Base-by-base conservation (phyloP, 1,284 basidiomycete species). In the Heterobasidion irregulare region DNA sequence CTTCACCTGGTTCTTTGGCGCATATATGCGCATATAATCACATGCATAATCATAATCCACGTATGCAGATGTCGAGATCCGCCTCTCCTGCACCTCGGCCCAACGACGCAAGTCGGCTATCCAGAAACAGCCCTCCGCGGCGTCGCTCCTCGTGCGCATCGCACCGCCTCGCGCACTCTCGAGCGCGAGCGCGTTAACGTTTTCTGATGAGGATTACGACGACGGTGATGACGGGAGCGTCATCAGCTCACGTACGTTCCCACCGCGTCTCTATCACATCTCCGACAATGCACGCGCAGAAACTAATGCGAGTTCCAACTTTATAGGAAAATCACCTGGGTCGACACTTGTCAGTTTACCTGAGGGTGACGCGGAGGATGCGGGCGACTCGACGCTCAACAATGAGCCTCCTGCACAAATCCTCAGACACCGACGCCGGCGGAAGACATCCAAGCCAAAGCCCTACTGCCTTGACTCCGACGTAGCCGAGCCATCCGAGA, bases 91-190 rank as follows among this genome's bases (percentile, higher is more conserved):
- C 13, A 13, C 58, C 8, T 46, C 55, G 56, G 58, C 38, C 65
- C 65, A 52, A 62, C 65, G 12, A 59, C 65, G 49, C 34, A 61
- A 61, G 36, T 58, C 54, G 16, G n/a, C 36, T 6, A 60, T 65
- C 2, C 66, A 68, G 50, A 70, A 67, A n/a, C 62, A 64, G 18
- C 62, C 63, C 34, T 61, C 47, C 26, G 68, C 69, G 2, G 63
- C 59, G 36, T 58, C 71, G 18, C 59, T 63, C 9, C 59, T 63
- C 9, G 48, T 71, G 34, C 64, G 65, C 36, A 26, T 66, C 38
- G 16, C 65, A 46, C 58, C 69, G 26, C 6, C 41, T 18, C 34
- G 57, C n/a, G 34, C 44, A 34, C 4, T 57, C 12, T 41, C 38
- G 38, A 12, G 12, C 12, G 10, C 38, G 38, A 41, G 12, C 8